phyloP scores from a whole-genome alignment of 2,329 filamentous ascomycete genomes.

The Aspergillus quadricinctus region DNA sequence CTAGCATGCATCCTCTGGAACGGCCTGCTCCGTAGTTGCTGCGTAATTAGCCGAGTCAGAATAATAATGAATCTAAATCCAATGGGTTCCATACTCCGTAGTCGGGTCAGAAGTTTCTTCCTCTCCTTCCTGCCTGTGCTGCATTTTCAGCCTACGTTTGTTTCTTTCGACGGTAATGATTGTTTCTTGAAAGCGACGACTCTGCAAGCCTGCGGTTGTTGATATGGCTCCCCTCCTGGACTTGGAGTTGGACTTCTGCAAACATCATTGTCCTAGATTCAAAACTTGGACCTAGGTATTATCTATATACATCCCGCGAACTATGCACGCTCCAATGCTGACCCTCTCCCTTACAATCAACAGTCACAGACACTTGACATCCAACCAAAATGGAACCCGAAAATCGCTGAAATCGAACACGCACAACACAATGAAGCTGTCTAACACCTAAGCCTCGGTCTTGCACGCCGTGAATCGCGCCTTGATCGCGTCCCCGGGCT shows the following conservation, averaged over 20 bases:
- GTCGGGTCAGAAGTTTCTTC: neutral
- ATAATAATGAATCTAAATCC: neutral
- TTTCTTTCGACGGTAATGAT: neutral
- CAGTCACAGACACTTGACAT: neutral
- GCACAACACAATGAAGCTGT: neutral
- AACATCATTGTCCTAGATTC: neutral
- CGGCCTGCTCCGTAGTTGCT: neutral
- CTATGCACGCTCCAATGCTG: neutral
- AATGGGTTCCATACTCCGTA: too few species aligned
- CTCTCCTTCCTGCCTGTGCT: neutral
- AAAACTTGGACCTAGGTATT: neutral
- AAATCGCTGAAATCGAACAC: neutral
- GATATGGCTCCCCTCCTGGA: neutral
- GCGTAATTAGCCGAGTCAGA: neutral
- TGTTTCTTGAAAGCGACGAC: neutral
- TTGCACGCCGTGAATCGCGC: conserved; percentile 39
- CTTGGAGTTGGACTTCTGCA: neutral
- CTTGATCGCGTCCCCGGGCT: conserved; percentile 37
- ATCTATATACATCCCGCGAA: neutral
- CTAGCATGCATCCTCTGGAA: neutral
- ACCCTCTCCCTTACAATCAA: neutral
- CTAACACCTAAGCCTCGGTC: conserved; percentile 17
- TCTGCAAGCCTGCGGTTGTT: neutral
- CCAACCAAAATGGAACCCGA: neutral
- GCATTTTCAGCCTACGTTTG: too few species aligned